Conservation (phyloP, 2,329 filamentous ascomycete genomes). For the Penicillium sp. region DNA sequence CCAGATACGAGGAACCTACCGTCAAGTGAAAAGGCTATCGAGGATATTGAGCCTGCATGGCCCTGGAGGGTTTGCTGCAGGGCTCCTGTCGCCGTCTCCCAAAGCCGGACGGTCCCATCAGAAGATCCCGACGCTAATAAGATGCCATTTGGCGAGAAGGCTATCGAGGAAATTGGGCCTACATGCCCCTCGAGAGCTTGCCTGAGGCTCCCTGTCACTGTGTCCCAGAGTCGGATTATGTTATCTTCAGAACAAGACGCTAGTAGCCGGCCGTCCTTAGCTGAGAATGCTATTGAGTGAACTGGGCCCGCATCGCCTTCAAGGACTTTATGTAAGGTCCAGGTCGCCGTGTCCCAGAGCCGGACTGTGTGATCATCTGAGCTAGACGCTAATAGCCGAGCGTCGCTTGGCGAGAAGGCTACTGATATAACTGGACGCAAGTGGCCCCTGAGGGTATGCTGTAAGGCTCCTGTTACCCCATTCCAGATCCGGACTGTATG, state of each 20-base stretch:
- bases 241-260: constrained; percentile 6
- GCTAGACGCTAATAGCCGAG: neutral
- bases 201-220: constrained; percentile 3
- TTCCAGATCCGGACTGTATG: constrained; percentile 8
- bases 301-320: constrained; percentile 3
- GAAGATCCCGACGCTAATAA: constrained; percentile 1
- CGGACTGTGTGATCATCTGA: constrained; percentile 5
- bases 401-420: constrained; percentile 4
- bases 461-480: constrained; percentile 2
- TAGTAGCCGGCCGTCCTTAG: constrained; percentile 1
- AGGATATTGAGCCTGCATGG: constrained; percentile 2
- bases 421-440: neutral
- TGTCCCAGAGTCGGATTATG: constrained; percentile 7
- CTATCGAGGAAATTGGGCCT: neutral
- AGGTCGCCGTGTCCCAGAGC: constrained; percentile 10
- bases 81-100: constrained; percentile 8
- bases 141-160: neutral
- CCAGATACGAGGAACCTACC: neutral
- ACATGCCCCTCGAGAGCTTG: constrained; percentile 11
- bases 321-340: constrained; percentile 5
- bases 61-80: constrained; percentile 5
- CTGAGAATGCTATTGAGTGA: neutral
- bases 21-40: constrained; percentile 18
- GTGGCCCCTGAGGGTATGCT: constrained; percentile 11
- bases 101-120: constrained; percentile 5